Percentiles rank a stretch among this genome's conserved stretches.
Conservation (phyloP, 2,329 filamentous ascomycete genomes). For the Aspergillus sp. region DNA sequence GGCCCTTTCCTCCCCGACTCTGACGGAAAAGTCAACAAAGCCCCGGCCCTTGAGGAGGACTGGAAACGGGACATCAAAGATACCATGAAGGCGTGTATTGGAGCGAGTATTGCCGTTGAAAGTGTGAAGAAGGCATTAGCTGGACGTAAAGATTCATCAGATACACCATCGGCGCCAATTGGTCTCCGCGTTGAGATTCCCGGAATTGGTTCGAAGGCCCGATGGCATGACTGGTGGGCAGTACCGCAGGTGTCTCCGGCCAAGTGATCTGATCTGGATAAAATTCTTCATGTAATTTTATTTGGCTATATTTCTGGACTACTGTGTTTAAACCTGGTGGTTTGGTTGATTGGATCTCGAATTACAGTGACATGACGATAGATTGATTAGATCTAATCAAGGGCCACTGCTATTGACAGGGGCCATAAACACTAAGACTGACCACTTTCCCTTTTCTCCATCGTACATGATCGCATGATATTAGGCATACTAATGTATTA, state of each 20-base stretch:
- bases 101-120: conserved; percentile 58
- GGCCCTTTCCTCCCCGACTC: conserved; percentile 27
- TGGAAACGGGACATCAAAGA: conserved; percentile 57
- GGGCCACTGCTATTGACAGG: no score
- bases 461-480: no score
- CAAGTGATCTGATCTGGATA: conserved; percentile 3
- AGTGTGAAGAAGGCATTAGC: conserved; percentile 52
- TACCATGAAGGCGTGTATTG: conserved; percentile 63
- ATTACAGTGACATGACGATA: no score
- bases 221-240: conserved; percentile 42
- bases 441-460: no score
- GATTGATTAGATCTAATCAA: no score
- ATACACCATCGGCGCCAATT: neutral
- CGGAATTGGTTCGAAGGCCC: conserved; percentile 31
- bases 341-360: neutral
- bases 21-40: conserved; percentile 21
- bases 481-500: no score
- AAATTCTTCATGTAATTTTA: neutral
- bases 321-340: neutral
- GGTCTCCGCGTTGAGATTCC: conserved; percentile 31
- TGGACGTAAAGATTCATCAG: conserved; percentile 6
- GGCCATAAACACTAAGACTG: no score
- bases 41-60: conserved; percentile 49
- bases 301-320: neutral
- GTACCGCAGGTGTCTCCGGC: conserved; percentile 34